phyloP scores from a whole-genome alignment of 192 early-diverging fungal species.

The Podila minutissima region DNA sequence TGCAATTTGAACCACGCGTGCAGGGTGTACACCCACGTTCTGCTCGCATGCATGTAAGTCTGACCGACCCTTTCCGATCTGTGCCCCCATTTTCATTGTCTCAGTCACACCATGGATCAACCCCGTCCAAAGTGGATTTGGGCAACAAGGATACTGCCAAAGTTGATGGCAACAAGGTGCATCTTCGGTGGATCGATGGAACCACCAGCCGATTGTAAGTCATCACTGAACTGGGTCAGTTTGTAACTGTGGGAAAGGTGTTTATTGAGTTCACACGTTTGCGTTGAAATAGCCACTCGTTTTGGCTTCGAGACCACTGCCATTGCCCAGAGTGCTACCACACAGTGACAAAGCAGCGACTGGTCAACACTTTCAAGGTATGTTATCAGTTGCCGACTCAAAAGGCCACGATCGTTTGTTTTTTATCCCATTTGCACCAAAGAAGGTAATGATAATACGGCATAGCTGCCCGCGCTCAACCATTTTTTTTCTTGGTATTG shows the following conservation, averaged over 20 bases:
- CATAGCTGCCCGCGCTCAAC: not conserved
- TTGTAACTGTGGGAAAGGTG: not conserved
- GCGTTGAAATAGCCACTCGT: conserved; percentile 58
- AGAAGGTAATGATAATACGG: not conserved
- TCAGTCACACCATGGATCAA: not conserved
- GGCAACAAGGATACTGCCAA: conserved; percentile 13
- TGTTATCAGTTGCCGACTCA: no score
- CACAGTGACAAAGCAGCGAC: conserved; percentile 76
- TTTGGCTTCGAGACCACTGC: conserved; percentile 92
- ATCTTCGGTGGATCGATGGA: conserved; percentile 38
- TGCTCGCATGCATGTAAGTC: not conserved
- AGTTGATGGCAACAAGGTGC: conserved; percentile 27
- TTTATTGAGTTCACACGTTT: not conserved
- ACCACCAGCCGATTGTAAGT: conserved; percentile 45
- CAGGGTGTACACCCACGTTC: not conserved
- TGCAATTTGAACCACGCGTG: not conserved
- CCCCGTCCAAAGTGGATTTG: conserved; percentile 1
- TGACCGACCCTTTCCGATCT: not conserved
- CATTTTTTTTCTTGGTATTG: not conserved
- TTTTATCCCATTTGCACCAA: not conserved
- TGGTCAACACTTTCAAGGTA: conserved; percentile 73
- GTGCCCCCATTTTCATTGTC: not conserved
- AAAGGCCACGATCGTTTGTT: no score
- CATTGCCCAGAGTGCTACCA: conserved; percentile 82
- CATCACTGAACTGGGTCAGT: not conserved